Evolutionary conservation across 2,329 filamentous ascomycete genomes (phyloP).

Genomic region (Polytolypa hystricis): DNA sequence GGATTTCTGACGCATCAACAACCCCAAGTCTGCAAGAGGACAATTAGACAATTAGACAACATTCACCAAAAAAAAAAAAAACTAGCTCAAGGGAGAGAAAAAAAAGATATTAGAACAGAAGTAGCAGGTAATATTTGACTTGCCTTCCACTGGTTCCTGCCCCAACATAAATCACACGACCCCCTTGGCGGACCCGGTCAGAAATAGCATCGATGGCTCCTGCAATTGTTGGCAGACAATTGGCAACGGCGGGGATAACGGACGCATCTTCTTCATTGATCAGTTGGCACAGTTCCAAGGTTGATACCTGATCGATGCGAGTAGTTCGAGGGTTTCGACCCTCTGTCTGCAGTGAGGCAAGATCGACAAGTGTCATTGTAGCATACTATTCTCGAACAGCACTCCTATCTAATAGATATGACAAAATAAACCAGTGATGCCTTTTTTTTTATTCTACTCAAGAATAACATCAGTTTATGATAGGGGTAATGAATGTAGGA

Average conservation of each 20-base stretch:
- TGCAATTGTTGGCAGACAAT: slow-evolving; percentile 24
- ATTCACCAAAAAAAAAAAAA: background rate
- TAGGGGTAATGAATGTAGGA: too few relatives aligned
- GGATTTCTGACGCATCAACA: slow-evolving; percentile 34
- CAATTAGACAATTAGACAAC: background rate
- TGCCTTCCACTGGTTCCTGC: slow-evolving; percentile 36
- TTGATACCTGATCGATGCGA: slow-evolving; percentile 28
- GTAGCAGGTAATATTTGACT: slow-evolving; percentile 4
- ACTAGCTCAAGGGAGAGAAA: background rate
- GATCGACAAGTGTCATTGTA: slow-evolving; percentile 13
- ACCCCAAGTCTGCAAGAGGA: slow-evolving; percentile 24
- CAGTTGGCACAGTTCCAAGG: slow-evolving; percentile 27
- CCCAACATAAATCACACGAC: slow-evolving; percentile 30
- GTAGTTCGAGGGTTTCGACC: slow-evolving; percentile 24
- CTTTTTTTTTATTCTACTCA: too few relatives aligned
- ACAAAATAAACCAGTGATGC: too few relatives aligned
- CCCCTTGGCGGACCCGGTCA: slow-evolving; percentile 22
- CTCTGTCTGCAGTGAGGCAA: slow-evolving; percentile 28
- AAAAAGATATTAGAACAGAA: background rate
- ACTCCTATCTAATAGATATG: too few relatives aligned
- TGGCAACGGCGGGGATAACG: slow-evolving; percentile 22
- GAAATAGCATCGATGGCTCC: slow-evolving; percentile 24
- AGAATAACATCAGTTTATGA: too few relatives aligned
- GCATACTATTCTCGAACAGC: background rate
- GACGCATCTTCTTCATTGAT: slow-evolving; percentile 29